Evolutionary conservation across 805 yeast genomes (phyloP), one percentile per base, ranked within the genome.

Genomic region (Wickerhamiella vanderwaltii): DNA sequence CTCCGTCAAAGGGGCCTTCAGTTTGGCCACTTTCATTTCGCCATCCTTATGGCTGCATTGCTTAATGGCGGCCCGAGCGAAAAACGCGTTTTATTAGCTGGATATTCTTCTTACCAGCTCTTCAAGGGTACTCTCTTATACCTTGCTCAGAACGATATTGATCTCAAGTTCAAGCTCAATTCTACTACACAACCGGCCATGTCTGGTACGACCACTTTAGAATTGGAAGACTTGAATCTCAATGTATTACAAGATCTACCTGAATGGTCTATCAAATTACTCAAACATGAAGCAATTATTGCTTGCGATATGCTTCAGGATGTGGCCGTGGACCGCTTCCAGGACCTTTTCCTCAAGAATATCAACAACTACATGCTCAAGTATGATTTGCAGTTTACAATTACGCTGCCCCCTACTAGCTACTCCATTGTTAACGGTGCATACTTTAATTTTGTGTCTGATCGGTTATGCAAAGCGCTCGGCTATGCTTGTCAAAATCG

Each of bases 1-100:
- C 68, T 91, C 31, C 70, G 74, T 38, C 97, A 91, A 61, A 71
- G 94, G 49, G 94, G 94, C 0, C 66, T 72, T 13, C 66, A 71
- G 32, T 88, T 91, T 59, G 97, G 97, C 9, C 82, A 79, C 51
- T 85, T 85, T 58, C 97, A 91, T 62, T 86, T 86, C 59, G 78
- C 86, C 23, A 63, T 79, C 29, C 60, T 88, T 39, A 74, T 85
- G 77, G 78, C 94, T 31, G 80, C 86, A 1, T 63, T 91, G 41
- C 64, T 91, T 32, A 75, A 77, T 47, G 95, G 95, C 51, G 65
- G 65, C 6, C 93, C 64, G 5, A 69, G 67, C 49, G 91, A 93
- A 11, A 79, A 78, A 52, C 80, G 77, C 53, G 77, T 85, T 18
- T 66, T 91, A 43, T 60, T 86, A 29, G 79, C 78, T 51, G 98